These are phyloP conservation scores for Luzula sylvatica DNA, from an alignment of 176 grass and related monocot species.

Conservation along the genomic window DNA sequence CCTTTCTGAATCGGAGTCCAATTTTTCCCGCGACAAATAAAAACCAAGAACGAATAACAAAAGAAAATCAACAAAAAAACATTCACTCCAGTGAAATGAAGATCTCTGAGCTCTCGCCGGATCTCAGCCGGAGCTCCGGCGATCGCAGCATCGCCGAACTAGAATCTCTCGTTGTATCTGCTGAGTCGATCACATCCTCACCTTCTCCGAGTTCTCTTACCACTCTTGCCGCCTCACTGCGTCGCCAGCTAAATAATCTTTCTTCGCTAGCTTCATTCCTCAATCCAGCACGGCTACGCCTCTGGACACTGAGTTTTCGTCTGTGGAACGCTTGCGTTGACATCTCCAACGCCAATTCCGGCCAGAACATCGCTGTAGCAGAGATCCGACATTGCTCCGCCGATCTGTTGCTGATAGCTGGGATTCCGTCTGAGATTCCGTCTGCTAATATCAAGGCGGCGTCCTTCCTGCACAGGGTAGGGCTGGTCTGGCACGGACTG, in stretches of 20 bases:
- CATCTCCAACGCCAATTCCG: constrained; percentile 44
- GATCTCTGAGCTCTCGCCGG: constrained; percentile 96
- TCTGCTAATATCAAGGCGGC: constrained; percentile 50
- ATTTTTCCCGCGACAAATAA: constrained; percentile 25
- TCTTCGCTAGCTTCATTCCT: constrained; percentile 30
- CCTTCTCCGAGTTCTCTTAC: constrained; percentile 18
- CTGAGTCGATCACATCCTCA: constrained; percentile 32
- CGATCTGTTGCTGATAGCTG: constrained; percentile 56
- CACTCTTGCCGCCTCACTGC: constrained; percentile 37
- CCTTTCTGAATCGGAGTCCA: too few species aligned
- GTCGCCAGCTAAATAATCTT: constrained; percentile 39
- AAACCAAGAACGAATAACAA: not conserved
- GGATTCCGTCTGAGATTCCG: constrained; percentile 35
- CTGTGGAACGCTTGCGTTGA: constrained; percentile 90
- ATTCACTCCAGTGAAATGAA: constrained; percentile 61
- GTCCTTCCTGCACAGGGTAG: constrained; percentile 61
- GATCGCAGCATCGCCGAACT: constrained; percentile 40
- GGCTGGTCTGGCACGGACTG: constrained; percentile 66
- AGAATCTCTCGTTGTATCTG: constrained; percentile 36
- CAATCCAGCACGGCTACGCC: constrained; percentile 31
- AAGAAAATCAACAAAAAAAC: not conserved
- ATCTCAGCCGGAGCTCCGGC: constrained; percentile 33
- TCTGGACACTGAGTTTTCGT: constrained; percentile 80
- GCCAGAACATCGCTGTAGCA: constrained; percentile 25
- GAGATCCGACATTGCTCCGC: constrained; percentile 67